Evolutionary conservation across 345 rosid genomes (phyloP).

Genomic region (Salix arbutifolia): DNA sequence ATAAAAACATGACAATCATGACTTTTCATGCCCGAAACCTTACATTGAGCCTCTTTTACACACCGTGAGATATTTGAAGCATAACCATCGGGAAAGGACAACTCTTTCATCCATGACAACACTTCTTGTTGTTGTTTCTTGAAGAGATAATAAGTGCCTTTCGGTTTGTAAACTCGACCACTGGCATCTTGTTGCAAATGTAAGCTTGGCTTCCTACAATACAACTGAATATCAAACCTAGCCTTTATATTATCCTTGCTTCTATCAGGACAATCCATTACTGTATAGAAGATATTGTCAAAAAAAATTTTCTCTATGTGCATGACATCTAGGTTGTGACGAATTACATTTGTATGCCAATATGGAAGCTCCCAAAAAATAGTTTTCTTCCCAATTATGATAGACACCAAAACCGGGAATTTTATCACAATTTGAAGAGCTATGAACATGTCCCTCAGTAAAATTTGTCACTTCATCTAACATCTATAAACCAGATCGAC

Average conservation of each 20-base stretch:
- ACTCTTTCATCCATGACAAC: neutral
- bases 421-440: neutral
- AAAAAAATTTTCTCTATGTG: neutral
- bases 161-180: neutral
- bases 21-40: neutral
- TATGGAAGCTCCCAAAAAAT: neutral
- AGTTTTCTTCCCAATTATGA: neutral
- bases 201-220: neutral
- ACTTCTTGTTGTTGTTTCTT: neutral
- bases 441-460: neutral
- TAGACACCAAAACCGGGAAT: neutral
- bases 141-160: too few species aligned
- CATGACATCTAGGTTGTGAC: slow-evolving; percentile 2
- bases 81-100: neutral
- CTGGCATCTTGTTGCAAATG: too few species aligned
- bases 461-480: too few species aligned
- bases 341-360: neutral
- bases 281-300: neutral
- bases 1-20: slow-evolving; percentile 5
- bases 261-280: neutral
- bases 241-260: neutral
- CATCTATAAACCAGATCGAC: too few species aligned
- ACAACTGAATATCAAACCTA: neutral
- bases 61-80: neutral
- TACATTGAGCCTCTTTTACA: neutral